phyloP scores from a whole-genome alignment of 768 basidiomycete genomes.

The Vishniacozyma victoriae region DNA sequence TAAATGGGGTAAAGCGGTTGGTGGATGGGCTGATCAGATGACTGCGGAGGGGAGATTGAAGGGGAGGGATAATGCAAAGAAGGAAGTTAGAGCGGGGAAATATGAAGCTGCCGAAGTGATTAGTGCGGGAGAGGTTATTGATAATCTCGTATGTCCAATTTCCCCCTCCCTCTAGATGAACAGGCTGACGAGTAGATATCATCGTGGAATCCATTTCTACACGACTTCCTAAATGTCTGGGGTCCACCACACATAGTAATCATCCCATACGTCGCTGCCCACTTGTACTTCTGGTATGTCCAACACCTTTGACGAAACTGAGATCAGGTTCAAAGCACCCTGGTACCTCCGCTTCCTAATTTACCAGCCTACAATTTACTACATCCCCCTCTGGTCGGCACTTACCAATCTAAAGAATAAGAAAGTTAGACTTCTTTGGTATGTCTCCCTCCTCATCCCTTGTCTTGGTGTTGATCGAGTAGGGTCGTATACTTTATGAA shows the following conservation, averaged over 20 bases:
- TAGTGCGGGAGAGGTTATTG: too few relatives aligned
- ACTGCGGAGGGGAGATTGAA: too few relatives aligned
- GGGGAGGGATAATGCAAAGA: too few relatives aligned
- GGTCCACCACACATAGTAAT: slow-evolving; percentile 23
- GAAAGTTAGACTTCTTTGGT: slow-evolving; percentile 19
- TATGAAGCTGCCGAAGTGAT: too few relatives aligned
- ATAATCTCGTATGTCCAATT: too few relatives aligned
- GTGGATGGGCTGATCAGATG: too few relatives aligned
- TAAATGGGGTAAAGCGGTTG: too few relatives aligned
- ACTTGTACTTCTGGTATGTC: slow-evolving; percentile 25
- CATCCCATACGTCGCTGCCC: slow-evolving; percentile 12
- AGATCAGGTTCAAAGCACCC: slow-evolving; percentile 15
- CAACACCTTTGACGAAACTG: not conserved
- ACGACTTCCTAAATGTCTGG: slow-evolving; percentile 22
- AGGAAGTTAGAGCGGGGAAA: too few relatives aligned
- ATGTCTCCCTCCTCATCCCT: not conserved
- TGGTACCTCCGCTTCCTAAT: slow-evolving; percentile 32
- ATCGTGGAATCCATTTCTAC: slow-evolving; percentile 20
- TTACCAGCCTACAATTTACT: slow-evolving; percentile 17
- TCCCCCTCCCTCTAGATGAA: too few relatives aligned
- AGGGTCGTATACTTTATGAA: slow-evolving; percentile 15
- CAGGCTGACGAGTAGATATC: too few relatives aligned
- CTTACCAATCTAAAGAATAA: slow-evolving; percentile 6
- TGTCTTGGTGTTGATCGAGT: not conserved
- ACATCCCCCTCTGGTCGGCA: slow-evolving; percentile 19